Conservation (phyloP, 163 green algal species). For the Chlorella variabilis region DNA sequence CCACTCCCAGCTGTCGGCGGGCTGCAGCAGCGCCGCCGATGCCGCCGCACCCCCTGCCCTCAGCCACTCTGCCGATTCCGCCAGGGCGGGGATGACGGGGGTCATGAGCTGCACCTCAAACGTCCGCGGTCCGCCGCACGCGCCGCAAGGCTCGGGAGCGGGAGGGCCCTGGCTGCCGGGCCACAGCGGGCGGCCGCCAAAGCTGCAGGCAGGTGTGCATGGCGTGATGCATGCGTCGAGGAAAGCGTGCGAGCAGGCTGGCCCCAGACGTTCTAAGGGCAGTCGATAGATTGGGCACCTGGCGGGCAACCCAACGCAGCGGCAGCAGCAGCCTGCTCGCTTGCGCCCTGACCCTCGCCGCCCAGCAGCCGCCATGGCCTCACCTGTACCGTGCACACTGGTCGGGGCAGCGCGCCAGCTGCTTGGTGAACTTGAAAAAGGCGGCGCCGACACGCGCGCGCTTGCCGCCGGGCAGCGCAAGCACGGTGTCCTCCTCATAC, state of each 20-base stretch:
- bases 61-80: slow-evolving; percentile 40
- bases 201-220: slow-evolving; percentile 44
- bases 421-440: slow-evolving; percentile 71
- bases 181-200: slow-evolving; percentile 41
- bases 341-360: too few species aligned
- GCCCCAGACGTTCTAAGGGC: not conserved
- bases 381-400: slow-evolving; percentile 66
- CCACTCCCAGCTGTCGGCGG: slow-evolving; percentile 49
- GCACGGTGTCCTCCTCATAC: slow-evolving; percentile 54
- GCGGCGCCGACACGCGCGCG: slow-evolving; percentile 8
- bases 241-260: too few species aligned
- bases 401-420: slow-evolving; percentile 58
- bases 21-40: not conserved
- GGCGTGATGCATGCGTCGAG: too few species aligned
- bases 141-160: slow-evolving; percentile 39
- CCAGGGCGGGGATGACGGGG: slow-evolving; percentile 52
- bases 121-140: slow-evolving; percentile 48
- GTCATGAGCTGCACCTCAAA: slow-evolving; percentile 79
- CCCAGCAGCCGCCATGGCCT: not conserved
- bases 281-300: not conserved
- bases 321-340: not conserved
- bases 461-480: slow-evolving; percentile 13
- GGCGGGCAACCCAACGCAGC: too few species aligned
- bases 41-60: not conserved
- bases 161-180: slow-evolving; percentile 18